Conservation (phyloP, 441 rosid genomes). For the Rhodomyrtus psidioides region DNA sequence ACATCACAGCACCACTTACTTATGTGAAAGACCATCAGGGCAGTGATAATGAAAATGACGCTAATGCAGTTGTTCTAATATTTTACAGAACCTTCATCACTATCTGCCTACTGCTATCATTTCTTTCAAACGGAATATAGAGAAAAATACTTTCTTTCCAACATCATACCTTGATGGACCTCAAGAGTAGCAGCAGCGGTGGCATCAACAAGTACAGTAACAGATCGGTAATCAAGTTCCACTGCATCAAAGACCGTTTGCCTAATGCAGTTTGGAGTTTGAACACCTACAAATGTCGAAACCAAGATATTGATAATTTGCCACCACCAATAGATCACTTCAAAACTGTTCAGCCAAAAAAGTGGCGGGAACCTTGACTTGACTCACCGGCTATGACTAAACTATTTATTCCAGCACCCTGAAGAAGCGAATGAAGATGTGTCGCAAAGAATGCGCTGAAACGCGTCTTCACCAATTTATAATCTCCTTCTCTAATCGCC, state of each 20-base stretch:
- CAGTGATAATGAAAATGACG: background rate
- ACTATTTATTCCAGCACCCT: constrained; percentile 30
- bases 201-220: constrained; percentile 61
- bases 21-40: background rate
- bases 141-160: background rate
- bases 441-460: constrained; percentile 82
- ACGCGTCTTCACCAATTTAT: constrained; percentile 73
- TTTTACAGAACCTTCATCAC: background rate
- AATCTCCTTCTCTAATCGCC: constrained; percentile 61
- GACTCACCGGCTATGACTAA: constrained; percentile 54
- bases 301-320: background rate
- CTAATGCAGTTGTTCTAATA: background rate
- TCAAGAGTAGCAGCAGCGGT: constrained; percentile 86
- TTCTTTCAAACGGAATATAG: background rate
- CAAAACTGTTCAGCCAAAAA: background rate
- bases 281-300: constrained; percentile 47
- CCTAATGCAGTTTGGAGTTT: constrained; percentile 82
- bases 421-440: constrained; percentile 63
- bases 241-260: constrained; percentile 84
- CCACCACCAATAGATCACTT: background rate
- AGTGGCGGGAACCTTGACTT: background rate
- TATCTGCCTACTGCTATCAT: background rate
- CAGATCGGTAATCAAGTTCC: constrained; percentile 47
- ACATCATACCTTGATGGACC: constrained; percentile 42
- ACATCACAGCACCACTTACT: background rate